A percentile compares a stretch with the other conserved stretches of the same genome.
phyloP scores from a whole-genome alignment of 2,329 filamentous ascomycete genomes.

The Aureobasidium sp. region DNA sequence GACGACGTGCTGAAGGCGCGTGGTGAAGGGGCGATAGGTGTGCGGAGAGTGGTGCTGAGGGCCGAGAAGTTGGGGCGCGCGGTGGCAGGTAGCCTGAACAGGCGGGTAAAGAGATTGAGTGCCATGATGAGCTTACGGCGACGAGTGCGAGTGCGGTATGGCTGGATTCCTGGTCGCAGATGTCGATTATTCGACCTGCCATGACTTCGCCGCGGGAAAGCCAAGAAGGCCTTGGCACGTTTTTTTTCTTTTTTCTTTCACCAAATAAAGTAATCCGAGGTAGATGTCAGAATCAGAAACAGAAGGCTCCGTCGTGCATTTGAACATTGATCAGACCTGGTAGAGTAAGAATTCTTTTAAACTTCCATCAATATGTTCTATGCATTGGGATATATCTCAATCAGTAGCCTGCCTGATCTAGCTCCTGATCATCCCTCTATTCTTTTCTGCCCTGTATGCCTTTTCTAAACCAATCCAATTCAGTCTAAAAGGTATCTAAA shows the following conservation, averaged over 20 bases:
- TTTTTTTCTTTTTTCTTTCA: neutral
- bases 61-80: constrained; percentile 20
- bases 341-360: too few relatives aligned
- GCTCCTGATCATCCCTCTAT: neutral
- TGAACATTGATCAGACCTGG: too few relatives aligned
- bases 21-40: constrained; percentile 14
- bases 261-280: neutral
- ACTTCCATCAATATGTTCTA: too few relatives aligned
- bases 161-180: neutral
- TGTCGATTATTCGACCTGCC: neutral
- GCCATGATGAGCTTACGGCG: constrained; percentile 28
- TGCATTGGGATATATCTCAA: neutral
- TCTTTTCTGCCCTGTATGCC: neutral
- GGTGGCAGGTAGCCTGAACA: constrained; percentile 30
- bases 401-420: neutral
- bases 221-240: neutral
- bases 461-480: neutral
- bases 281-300: too few relatives aligned
- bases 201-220: constrained; percentile 2
- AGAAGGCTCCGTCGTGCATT: too few relatives aligned
- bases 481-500: neutral
- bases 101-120: constrained; percentile 32
- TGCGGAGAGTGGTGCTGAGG: neutral
- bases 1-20: constrained; percentile 33
- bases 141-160: neutral